Evolutionary conservation across 2,329 filamentous ascomycete genomes (phyloP), one percentile per base, ranked within the genome.

Genomic region (Orbilia ellipsospora): DNA sequence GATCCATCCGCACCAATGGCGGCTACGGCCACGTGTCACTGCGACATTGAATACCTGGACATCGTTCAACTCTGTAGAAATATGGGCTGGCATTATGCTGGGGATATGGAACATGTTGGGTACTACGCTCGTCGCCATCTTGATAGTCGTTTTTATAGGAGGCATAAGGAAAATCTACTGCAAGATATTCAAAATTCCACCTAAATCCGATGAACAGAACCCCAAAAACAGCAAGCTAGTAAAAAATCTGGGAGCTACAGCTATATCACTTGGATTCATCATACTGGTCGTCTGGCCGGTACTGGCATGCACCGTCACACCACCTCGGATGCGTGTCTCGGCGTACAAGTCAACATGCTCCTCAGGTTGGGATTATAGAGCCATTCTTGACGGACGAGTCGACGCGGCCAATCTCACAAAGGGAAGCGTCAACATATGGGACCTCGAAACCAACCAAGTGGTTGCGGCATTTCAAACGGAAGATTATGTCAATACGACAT

Each of bases 61-160:
- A 8, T 26, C 63, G 2, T 75, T 75, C 44, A 64, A 44, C 6
- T 63, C 57, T 4, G 36, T 68, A 0, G 57, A 68, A 23, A 63
- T 75, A 54, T 75, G 70, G 70, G 51, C 68, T 0, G 54, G 57
- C 4, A 64, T 75, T 7, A 75, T 75, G 70, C 63, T 75, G 12
- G 63, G 70, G 7, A 48, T 75, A 12, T 68, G 18, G 20, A 75
- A 75, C 26, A 15, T 64, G 15, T 50, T 42, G 13, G 70, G 70
- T 2, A 6, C n/a, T 1, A 56, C 45, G 10, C 23, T 75, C 12
- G 44, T 65, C 13, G 15, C 26, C 1, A 3, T 55, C 13, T 45
- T 28, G 15, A 13, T 48, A 1, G n/a, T 26, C 0, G 1, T 59
- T 15, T 28, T 60, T 5, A 31, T 45, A n/a, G 44, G 13, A 26